Evolutionary conservation across 805 yeast genomes (phyloP).

Genomic region (Pichia membranifaciens): DNA sequence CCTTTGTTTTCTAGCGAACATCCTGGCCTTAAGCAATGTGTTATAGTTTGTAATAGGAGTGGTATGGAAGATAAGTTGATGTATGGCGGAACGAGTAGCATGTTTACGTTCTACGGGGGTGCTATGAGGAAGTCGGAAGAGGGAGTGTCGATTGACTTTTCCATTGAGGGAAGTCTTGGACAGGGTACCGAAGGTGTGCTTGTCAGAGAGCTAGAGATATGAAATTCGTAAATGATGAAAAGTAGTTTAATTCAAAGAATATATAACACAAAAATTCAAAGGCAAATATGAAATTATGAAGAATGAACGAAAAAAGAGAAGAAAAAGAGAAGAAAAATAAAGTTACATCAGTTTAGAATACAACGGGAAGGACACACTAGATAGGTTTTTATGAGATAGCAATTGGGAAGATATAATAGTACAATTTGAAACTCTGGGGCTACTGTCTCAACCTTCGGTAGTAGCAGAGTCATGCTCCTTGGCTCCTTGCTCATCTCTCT

Average conservation of each 20-base stretch:
- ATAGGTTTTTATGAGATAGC: too few species aligned
- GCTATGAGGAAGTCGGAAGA: slow-evolving; percentile 22
- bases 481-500: not conserved
- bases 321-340: slow-evolving; percentile 1
- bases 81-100: slow-evolving; percentile 62
- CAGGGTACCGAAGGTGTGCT: slow-evolving; percentile 63
- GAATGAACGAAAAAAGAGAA: slow-evolving; percentile 1
- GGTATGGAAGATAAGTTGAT: slow-evolving; percentile 70
- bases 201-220: slow-evolving; percentile 49
- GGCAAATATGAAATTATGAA: too few species aligned
- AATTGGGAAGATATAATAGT: too few species aligned
- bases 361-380: not conserved
- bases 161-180: slow-evolving; percentile 50
- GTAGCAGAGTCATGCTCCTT: not conserved
- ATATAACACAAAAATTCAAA: too few species aligned
- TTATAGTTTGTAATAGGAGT: slow-evolving; percentile 62
- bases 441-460: not conserved
- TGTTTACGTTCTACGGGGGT: slow-evolving; percentile 48
- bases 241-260: not conserved
- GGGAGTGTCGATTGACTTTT: slow-evolving; percentile 36
- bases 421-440: too few species aligned
- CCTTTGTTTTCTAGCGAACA: slow-evolving; percentile 23
- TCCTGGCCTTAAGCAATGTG: slow-evolving; percentile 21
- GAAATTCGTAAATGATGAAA: not conserved
- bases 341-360: slow-evolving; percentile 8